Conservation (phyloP, 2,329 filamentous ascomycete species). For the Chrysoporthe cubensis region DNA sequence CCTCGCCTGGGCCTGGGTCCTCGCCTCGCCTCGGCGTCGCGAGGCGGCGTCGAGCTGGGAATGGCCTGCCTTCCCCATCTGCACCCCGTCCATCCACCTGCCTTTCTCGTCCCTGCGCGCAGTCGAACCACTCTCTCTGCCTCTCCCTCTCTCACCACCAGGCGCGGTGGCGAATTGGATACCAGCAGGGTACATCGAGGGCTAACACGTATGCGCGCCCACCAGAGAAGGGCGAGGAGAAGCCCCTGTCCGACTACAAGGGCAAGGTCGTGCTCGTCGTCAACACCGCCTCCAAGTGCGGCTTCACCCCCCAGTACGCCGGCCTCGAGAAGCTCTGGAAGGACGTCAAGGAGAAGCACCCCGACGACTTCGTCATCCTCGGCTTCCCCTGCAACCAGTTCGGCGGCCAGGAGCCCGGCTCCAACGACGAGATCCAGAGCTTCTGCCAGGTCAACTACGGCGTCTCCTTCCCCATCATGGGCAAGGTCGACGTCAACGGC, state of each 20-base stretch:
- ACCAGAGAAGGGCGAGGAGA: constrained; percentile 73
- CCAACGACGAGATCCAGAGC: constrained; percentile 76
- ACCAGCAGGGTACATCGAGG: background rate
- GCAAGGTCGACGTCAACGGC: constrained; percentile 95
- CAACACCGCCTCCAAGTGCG: constrained; percentile 98
- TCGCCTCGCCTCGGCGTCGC: constrained; percentile 8
- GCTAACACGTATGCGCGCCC: constrained; percentile 25
- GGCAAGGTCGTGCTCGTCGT: constrained; percentile 95
- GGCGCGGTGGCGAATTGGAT: constrained; percentile 17
- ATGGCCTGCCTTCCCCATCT: constrained; percentile 20
- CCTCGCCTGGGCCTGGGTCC: background rate
- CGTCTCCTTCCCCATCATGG: constrained; percentile 86
- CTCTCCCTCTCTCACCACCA: background rate
- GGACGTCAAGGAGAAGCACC: constrained; percentile 68
- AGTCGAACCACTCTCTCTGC: background rate
- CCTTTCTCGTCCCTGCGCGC: constrained; percentile 11
- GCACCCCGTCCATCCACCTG: constrained; percentile 9
- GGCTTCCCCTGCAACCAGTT: constrained; percentile 99
- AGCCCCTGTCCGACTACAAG: constrained; percentile 72
- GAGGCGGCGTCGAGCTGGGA: constrained; percentile 13
- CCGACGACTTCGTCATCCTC: constrained; percentile 80
- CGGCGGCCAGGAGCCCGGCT: constrained; percentile 83
- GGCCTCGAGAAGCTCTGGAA: constrained; percentile 93
- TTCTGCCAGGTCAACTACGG: constrained; percentile 96
- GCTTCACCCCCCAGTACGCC: constrained; percentile 94